Evolutionary conservation across 2,329 filamentous ascomycete species (phyloP).

Genomic region (Neopestalotiopsis rosae): DNA sequence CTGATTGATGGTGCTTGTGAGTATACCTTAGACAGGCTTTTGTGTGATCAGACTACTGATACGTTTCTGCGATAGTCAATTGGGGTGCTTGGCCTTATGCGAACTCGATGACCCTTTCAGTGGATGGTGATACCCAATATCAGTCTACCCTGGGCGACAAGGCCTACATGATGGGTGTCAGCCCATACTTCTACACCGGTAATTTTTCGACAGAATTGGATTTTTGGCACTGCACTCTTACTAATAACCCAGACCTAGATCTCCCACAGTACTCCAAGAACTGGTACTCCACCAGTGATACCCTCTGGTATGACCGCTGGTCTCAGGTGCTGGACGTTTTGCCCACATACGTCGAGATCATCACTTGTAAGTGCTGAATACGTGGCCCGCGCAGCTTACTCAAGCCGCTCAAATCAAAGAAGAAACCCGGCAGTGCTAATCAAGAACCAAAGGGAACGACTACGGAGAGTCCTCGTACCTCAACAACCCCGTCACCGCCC

Average conservation of each 20-base stretch:
- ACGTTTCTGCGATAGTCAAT: constrained; percentile 38
- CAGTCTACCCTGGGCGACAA: constrained; percentile 11
- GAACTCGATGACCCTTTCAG: constrained; percentile 29
- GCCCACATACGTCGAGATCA: constrained; percentile 59
- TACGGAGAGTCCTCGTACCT: constrained; percentile 65
- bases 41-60: not conserved
- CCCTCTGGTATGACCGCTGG: constrained; percentile 63
- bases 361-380: constrained; percentile 48
- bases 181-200: constrained; percentile 21
- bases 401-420: not conserved
- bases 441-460: constrained; percentile 52
- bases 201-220: constrained; percentile 15
- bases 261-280: constrained; percentile 55
- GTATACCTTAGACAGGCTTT: not conserved
- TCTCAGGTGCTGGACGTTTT: constrained; percentile 53
- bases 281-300: constrained; percentile 60
- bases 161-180: constrained; percentile 22
- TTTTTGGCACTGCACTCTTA: not conserved
- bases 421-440: not conserved
- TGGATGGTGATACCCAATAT: constrained; percentile 15
- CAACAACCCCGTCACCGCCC: constrained; percentile 47
- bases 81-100: constrained; percentile 56
- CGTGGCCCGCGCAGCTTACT: no score
- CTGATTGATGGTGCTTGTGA: constrained; percentile 16
- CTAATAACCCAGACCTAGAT: not conserved